These are phyloP conservation scores for Picochlorum sp. DNA, from an alignment of 139 green algal genomes.

Conservation along the genomic window DNA sequence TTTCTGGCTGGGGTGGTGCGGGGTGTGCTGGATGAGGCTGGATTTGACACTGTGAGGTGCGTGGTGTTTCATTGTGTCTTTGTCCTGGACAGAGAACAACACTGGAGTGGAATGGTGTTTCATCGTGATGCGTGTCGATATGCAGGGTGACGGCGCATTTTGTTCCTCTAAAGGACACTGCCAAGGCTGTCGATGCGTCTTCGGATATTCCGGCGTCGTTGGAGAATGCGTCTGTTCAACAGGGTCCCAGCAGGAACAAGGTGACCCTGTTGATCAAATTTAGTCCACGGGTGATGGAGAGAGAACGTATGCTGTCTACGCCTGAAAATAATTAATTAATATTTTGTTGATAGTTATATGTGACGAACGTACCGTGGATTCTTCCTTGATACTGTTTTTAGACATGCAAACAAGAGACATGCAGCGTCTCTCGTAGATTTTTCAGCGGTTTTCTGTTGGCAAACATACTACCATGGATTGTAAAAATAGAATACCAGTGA, in stretches of 20 bases:
- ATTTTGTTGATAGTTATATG: no score
- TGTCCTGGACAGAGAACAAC: no score
- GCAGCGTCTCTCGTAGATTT: no score
- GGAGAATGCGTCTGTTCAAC: no score
- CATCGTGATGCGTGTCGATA: background rate
- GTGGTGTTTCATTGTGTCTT: background rate
- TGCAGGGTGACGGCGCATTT: slow-evolving; percentile 77
- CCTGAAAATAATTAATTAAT: background rate
- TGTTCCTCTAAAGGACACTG: slow-evolving; percentile 43
- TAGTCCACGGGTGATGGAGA: slow-evolving; percentile 53
- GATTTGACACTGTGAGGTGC: slow-evolving; percentile 71
- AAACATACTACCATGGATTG: no score
- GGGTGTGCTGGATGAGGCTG: slow-evolving; percentile 78
- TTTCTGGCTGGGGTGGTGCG: slow-evolving; percentile 89
- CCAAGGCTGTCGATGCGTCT: slow-evolving; percentile 43
- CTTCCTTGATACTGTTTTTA: no score
- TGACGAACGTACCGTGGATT: no score
- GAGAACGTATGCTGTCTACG: slow-evolving; percentile 35
- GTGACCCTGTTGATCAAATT: slow-evolving; percentile 87
- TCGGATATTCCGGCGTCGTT: no score
- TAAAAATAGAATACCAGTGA: slow-evolving; percentile 38
- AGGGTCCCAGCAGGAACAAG: no score
- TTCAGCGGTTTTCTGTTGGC: no score
- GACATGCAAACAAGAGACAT: no score
- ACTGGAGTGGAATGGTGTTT: no score